Base-by-base conservation (phyloP, 768 basidiomycete genomes). In the Lactarius hatsudake region DNA sequence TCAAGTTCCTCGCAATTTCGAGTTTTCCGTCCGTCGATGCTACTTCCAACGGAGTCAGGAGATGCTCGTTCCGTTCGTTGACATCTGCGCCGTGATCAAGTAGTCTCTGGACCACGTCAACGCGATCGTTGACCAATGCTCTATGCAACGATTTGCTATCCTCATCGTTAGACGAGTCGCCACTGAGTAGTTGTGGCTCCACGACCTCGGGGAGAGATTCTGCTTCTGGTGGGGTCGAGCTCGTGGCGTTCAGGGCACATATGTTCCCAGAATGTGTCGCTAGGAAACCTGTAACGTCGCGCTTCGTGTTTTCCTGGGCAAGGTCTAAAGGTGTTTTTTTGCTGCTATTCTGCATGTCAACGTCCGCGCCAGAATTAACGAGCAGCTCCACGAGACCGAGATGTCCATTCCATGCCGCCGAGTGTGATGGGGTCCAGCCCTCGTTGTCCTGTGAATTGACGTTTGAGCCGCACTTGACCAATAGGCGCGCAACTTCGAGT, bases 181-280 rank as follows among this genome's bases (percentile, higher is more conserved):
- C n/a, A n/a, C n/a, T n/a, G n/a, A n/a, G n/a, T n/a, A n/a, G n/a
- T n/a, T n/a, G n/a, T n/a, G n/a, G n/a, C n/a, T n/a, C n/a, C n/a
- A n/a, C n/a, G n/a, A n/a, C n/a, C n/a, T n/a, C n/a, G n/a, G n/a
- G n/a, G n/a, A n/a, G n/a, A n/a, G n/a, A n/a, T n/a, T n/a, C n/a
- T n/a, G n/a, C n/a, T n/a, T n/a, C n/a, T n/a, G n/a, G n/a, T n/a
- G n/a, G n/a, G n/a, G n/a, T n/a, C n/a, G n/a, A n/a, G n/a, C 9
- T 10, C 8, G 0, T 8, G 0, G 10, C 2, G 20, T 45, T 5
- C 10, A 3, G 9, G 43, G 9, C 20, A 13, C 5, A 0, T 13
- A 6, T 0, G 23, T 23, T 6, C 12, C 48, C 12, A 0, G 1
- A n/a, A 5, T 1, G 10, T 3, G 0, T 12, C 4, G 12, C 48